Base-by-base conservation (phyloP, 2,329 filamentous ascomycete species). In the Trichoderma breve region DNA sequence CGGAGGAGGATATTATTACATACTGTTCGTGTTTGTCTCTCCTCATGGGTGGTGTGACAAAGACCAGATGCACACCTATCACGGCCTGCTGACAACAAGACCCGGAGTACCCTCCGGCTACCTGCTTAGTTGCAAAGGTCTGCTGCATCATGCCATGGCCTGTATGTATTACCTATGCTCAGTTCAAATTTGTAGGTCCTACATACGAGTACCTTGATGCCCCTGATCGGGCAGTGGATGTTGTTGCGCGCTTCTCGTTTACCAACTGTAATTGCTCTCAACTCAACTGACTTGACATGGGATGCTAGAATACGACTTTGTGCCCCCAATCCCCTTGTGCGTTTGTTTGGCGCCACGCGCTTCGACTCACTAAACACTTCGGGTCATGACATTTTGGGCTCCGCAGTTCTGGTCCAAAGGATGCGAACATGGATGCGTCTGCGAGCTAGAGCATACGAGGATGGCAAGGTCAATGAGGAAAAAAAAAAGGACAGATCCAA, bases 11-110 rank as follows among this genome's bases (percentile, higher is more conserved):
- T 67, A 57, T 51, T 51, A 51, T 51, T 26, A 21, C 55, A 12
- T 30, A 57, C 30, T 67, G 32, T 30, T 21, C 14, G 58, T 30
- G 53, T 24, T 32, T 47, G 57, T 51, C 57, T 53, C 55, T 61
- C 36, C 57, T 24, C 55, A 51, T 61, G 57, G 66, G 39, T 61
- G 66, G 66, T 61, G 66, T 69, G 66, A 69, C 66, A 69, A 34
- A 61, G 66, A 58, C 28, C 26, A 61, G 53, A 69, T 60, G 66
- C 36, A 69, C 28, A 69, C 55, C 55, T 51, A 61, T 61, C 39
- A 28, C 55, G 32, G 66, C 39, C 55, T 30, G 39, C 28, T 53
- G 66, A 51, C 55, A 51, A 26, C 8, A n/a, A 32, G 55, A 30
- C 53, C 12, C 15, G 34, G 55, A 58, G 24, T 28, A 18, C 26